These are phyloP conservation scores for Trypanosoma rangeli DNA, from an alignment of 208 protist genomes.

Conservation along the genomic window DNA sequence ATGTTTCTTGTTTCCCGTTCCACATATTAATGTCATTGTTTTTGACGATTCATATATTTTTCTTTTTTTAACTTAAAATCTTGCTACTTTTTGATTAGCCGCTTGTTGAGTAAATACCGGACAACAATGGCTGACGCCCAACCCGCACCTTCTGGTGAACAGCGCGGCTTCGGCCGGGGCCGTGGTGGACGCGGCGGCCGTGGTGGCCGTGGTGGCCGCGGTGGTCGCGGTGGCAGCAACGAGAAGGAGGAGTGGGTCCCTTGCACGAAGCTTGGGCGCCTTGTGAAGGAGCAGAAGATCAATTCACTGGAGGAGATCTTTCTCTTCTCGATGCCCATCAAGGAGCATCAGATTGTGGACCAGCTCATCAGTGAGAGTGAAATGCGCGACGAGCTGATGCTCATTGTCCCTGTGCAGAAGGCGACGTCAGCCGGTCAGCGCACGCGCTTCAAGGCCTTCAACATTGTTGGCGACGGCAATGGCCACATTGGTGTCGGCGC, in stretches of 20 bases:
- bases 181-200: slow-evolving; percentile 47
- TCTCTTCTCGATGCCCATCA: slow-evolving; percentile 99
- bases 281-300: slow-evolving; percentile 97
- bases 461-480: slow-evolving; percentile 98
- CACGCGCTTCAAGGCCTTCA: slow-evolving; percentile 99
- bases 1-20: background rate
- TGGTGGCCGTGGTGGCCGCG: slow-evolving; percentile 57
- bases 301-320: slow-evolving; percentile 98
- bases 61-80: slow-evolving; percentile 10
- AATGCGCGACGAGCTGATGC: slow-evolving; percentile 96
- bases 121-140: slow-evolving; percentile 72
- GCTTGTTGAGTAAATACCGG: slow-evolving; percentile 22
- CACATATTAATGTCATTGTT: slow-evolving; percentile 5
- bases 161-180: slow-evolving; percentile 65
- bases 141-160: slow-evolving; percentile 39
- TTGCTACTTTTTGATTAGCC: slow-evolving; percentile 13
- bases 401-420: slow-evolving; percentile 99
- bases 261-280: slow-evolving; percentile 99
- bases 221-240: slow-evolving; percentile 46
- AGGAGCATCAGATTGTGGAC: slow-evolving; percentile 99
- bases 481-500: slow-evolving; percentile 99
- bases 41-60: slow-evolving; percentile 18
- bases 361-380: slow-evolving; percentile 91
- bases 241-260: slow-evolving; percentile 97
- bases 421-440: slow-evolving; percentile 99